These are phyloP conservation scores for Myrica gale DNA, from an alignment of 306 rosid genomes.

Conservation along the genomic window DNA sequence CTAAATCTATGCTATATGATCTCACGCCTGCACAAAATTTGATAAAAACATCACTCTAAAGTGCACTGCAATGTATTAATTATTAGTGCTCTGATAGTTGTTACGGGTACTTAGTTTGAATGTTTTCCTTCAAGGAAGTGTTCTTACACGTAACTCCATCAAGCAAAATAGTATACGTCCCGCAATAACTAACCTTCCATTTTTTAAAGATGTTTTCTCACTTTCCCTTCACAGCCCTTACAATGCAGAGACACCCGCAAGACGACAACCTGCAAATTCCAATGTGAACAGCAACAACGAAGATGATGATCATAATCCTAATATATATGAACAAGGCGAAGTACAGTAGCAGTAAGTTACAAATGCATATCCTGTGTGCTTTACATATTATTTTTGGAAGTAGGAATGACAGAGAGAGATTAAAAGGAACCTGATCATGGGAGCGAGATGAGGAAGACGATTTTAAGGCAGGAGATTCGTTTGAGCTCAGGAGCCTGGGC, in stretches of 20 bases:
- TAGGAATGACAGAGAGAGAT: background rate
- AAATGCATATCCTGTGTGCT: too few species aligned
- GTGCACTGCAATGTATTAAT: background rate
- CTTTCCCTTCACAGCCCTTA: slow-evolving; percentile 87
- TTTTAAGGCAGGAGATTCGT: slow-evolving; percentile 28
- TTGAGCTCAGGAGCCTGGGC: slow-evolving; percentile 22
- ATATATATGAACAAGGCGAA: too few species aligned
- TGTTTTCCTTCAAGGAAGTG: background rate
- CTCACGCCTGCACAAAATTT: slow-evolving; percentile 64
- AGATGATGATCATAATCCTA: too few species aligned
- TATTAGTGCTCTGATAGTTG: too few species aligned
- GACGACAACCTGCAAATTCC: slow-evolving; percentile 58
- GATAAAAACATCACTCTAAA: background rate
- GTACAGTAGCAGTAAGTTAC: too few species aligned
- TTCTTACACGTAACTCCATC: background rate
- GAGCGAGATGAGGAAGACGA: slow-evolving; percentile 46
- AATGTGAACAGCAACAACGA: background rate
- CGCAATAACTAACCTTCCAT: slow-evolving; percentile 63
- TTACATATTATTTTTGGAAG: background rate
- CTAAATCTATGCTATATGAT: slow-evolving; percentile 72
- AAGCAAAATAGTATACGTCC: too few species aligned
- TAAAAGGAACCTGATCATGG: slow-evolving; percentile 52
- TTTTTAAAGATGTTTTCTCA: slow-evolving; percentile 75
- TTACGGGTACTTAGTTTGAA: background rate
- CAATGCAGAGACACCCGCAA: slow-evolving; percentile 79